Evolutionary conservation across 2,329 filamentous ascomycete genomes (phyloP).

Genomic region (Cryphonectria parasitica): DNA sequence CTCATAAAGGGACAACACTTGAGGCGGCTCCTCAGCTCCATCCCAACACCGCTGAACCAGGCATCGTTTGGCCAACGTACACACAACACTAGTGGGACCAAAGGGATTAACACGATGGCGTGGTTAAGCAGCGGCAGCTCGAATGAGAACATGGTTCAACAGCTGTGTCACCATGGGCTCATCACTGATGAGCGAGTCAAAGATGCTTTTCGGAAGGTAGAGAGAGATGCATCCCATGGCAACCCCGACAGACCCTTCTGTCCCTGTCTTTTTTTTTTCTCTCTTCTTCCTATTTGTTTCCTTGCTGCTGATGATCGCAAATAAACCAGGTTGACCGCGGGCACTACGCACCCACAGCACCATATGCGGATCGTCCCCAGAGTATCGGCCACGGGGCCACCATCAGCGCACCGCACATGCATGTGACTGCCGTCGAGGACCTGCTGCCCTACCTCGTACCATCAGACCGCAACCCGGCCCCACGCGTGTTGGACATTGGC

Average conservation of each 20-base stretch:
- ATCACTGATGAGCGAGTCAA: constrained; percentile 75
- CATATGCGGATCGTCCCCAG: constrained; percentile 69
- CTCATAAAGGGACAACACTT: constrained; percentile 9
- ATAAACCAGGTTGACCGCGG: constrained; percentile 76
- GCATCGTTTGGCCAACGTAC: background rate
- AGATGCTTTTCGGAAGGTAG: constrained; percentile 76
- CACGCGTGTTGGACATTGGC: constrained; percentile 72
- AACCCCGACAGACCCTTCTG: background rate
- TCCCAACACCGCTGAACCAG: constrained; percentile 15
- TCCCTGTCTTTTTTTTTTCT: too few relatives aligned
- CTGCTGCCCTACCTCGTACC: constrained; percentile 51
- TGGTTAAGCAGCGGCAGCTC: constrained; percentile 81
- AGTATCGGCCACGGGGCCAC: constrained; percentile 59
- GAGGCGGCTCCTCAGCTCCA: constrained; percentile 6
- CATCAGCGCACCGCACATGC: constrained; percentile 66
- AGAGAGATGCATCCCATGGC: constrained; percentile 25
- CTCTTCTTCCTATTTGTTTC: background rate
- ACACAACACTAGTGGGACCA: background rate
- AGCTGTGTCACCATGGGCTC: constrained; percentile 72
- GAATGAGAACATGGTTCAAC: constrained; percentile 77
- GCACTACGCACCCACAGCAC: constrained; percentile 72
- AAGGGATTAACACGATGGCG: constrained; percentile 65
- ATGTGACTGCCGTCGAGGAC: constrained; percentile 57
- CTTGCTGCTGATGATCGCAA: background rate
- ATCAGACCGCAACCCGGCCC: constrained; percentile 38